Percentiles rank a stretch among this genome's conserved stretches.
Conservation (phyloP, 345 rosid species). For the Salix arbutifolia region DNA sequence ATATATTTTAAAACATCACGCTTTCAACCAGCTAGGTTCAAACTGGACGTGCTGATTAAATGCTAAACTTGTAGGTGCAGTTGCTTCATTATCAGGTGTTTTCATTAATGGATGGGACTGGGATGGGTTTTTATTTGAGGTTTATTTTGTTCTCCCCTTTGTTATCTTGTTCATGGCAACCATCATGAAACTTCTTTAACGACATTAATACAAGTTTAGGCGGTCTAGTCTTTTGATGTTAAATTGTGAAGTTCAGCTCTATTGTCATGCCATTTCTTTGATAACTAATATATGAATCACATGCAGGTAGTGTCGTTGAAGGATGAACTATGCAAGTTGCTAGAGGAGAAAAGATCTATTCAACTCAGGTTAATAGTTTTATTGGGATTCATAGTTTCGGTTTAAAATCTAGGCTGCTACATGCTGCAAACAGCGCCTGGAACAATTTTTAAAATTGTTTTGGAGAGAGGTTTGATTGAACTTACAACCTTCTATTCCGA, state of each 20-base stretch:
- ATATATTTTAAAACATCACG: background rate
- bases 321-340: conserved; percentile 86
- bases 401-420: background rate
- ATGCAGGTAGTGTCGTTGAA: conserved; percentile 88
- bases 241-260: background rate
- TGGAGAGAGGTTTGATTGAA: no score
- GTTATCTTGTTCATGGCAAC: background rate
- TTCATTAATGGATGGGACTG: background rate
- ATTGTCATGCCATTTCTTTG: background rate
- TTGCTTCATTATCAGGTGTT: background rate
- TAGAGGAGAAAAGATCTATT: conserved; percentile 97
- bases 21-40: background rate
- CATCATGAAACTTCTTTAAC: background rate
- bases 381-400: background rate
- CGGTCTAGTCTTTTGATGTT: background rate
- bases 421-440: no score
- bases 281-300: background rate
- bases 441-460: no score
- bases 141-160: background rate
- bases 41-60: background rate
- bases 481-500: no score
- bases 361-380: conserved; percentile 56
- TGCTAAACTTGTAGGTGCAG: background rate
- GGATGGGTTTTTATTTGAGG: background rate
- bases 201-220: background rate